Evolutionary conservation across 2,329 filamentous ascomycete genomes (phyloP).

Genomic region (Trichoderma gracile): DNA sequence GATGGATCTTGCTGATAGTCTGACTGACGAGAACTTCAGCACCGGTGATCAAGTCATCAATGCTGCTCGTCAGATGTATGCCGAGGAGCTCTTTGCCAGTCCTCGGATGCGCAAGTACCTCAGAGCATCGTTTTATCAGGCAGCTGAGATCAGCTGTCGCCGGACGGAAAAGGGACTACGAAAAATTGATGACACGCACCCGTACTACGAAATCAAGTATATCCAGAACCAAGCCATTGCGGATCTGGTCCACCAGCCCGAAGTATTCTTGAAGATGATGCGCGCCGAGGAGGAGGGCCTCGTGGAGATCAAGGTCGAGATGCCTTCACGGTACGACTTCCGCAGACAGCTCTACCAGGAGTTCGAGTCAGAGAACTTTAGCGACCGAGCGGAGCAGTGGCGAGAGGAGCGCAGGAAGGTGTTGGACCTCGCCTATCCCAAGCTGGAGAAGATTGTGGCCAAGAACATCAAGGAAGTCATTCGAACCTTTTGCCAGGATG

Average conservation of each 20-base stretch:
- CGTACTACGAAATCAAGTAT: slow-evolving; percentile 98
- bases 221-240: slow-evolving; percentile 83
- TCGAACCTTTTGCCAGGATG: slow-evolving; percentile 89
- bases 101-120: slow-evolving; percentile 89
- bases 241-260: slow-evolving; percentile 79
- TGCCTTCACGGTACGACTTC: slow-evolving; percentile 76
- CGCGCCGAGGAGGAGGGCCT: slow-evolving; percentile 94
- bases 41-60: slow-evolving; percentile 74
- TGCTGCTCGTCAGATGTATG: slow-evolving; percentile 82
- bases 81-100: slow-evolving; percentile 85
- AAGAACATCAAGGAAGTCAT: slow-evolving; percentile 95
- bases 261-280: slow-evolving; percentile 94
- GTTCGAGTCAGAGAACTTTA: slow-evolving; percentile 93
- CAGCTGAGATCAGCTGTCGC: slow-evolving; percentile 80
- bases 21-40: slow-evolving; percentile 71
- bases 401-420: slow-evolving; percentile 84
- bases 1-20: slow-evolving; percentile 80
- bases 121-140: slow-evolving; percentile 78
- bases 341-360: slow-evolving; percentile 74
- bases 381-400: slow-evolving; percentile 93
- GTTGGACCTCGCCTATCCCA: slow-evolving; percentile 75
- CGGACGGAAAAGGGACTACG: slow-evolving; percentile 92
- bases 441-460: slow-evolving; percentile 79
- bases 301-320: slow-evolving; percentile 77
- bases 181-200: slow-evolving; percentile 91